Base-by-base conservation (phyloP, 1,139 yeast genomes). In the Zygoascus meyerae region DNA sequence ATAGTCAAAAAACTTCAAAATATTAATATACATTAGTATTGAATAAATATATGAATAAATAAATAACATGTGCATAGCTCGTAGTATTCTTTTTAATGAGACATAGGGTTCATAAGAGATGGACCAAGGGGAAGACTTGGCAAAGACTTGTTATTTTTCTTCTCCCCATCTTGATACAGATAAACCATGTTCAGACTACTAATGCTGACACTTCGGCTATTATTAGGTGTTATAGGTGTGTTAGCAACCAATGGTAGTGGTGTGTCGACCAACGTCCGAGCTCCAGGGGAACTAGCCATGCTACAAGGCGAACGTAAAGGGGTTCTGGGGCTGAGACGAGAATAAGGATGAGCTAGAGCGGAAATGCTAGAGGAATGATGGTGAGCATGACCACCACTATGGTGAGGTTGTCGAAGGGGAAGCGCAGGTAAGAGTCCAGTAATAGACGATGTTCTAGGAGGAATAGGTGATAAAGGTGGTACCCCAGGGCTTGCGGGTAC, bases 341-440 rank as follows among this genome's bases (percentile, higher is more conserved):
- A 32, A 14, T 40, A 40, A 9, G 43, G 43, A 18, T 40, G 43
- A 7, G 28, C 32, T 21, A 40, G 14, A 18, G 37, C 29, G 14
- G 39, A 17, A 11, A 10, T 4, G 12, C 35, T 18, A 12, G 15
- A 15, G 15, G 16, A 18, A 17, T 34, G 40, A 31, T 35, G 40
- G 29, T 34, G 40, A 9, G 21, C 34, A 18, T 40, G 33, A 7
- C 33, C 34, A 4, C 41, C 41, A n/a, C 34, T 32, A 14, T 42
- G 40, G 17, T 34, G 34, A n/a, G 28, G 36, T 12, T 42, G 45
- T 17, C 45, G 18, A 10, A 42, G 26, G 6, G 45, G 45, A 10
- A 45, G 37, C 9, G 48, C 48, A 10, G 48, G 48, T 5, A 45
- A 34, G 2, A 45, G 34, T 3, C 44, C 44, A 30, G 42, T 30